Evolutionary conservation across 495 filamentous ascomycete genomes (phyloP).

Genomic region (Penicillium bovifimosum): DNA sequence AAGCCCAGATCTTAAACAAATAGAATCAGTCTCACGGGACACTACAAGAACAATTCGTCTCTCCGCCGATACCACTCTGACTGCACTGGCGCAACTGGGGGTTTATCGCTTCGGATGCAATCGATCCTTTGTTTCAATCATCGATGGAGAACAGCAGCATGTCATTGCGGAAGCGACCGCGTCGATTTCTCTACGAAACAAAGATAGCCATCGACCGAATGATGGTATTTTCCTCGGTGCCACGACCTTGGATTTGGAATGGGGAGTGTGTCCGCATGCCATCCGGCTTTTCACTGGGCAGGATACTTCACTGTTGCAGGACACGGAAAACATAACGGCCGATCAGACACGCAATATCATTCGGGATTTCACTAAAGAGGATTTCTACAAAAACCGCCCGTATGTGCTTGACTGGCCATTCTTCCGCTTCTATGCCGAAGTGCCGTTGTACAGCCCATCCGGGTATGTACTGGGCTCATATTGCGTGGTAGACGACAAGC

Average conservation of each 20-base stretch:
- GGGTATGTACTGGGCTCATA: slow-evolving; percentile 58
- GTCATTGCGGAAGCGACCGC: slow-evolving; percentile 57
- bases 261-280: slow-evolving; percentile 40
- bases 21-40: neutral
- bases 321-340: slow-evolving; percentile 3
- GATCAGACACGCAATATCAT: slow-evolving; percentile 37
- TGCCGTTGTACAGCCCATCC: slow-evolving; percentile 49
- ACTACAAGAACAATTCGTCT: neutral
- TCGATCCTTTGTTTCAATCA: slow-evolving; percentile 50
- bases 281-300: slow-evolving; percentile 23
- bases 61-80: slow-evolving; percentile 49
- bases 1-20: neutral
- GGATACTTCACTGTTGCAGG: slow-evolving; percentile 10
- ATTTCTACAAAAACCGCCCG: slow-evolving; percentile 33
- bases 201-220: slow-evolving; percentile 20
- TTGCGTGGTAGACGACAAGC: slow-evolving; percentile 50
- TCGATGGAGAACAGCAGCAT: slow-evolving; percentile 48
- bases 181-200: slow-evolving; percentile 35
- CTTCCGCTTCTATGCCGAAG: slow-evolving; percentile 56
- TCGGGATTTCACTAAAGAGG: slow-evolving; percentile 40
- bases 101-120: slow-evolving; percentile 46
- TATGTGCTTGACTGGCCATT: slow-evolving; percentile 35
- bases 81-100: slow-evolving; percentile 58
- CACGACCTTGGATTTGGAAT: slow-evolving; percentile 31
- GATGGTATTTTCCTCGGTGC: slow-evolving; percentile 38